A percentile compares a stretch with the other conserved stretches of the same genome.
phyloP scores from a whole-genome alignment of 2,329 filamentous ascomycete genomes.

The Mycosphaerella sp. region DNA sequence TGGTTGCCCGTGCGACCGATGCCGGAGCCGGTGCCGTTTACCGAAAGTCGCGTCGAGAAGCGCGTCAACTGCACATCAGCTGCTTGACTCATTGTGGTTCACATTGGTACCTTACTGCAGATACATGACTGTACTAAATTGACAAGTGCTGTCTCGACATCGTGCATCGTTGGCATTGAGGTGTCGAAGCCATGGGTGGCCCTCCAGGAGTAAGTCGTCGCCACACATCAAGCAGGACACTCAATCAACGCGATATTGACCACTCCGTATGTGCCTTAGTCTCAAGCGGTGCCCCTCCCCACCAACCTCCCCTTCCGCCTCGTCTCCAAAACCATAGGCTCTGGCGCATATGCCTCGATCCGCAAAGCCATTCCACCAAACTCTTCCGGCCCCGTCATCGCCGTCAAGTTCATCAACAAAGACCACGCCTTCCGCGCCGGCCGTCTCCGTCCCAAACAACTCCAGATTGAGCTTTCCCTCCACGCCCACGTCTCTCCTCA shows the following conservation, averaged over 20 bases:
- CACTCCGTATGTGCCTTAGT: constrained; percentile 44
- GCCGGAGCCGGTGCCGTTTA: constrained; percentile 1
- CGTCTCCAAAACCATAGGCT: constrained; percentile 91
- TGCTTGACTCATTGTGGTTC: background rate
- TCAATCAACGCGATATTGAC: constrained; percentile 7
- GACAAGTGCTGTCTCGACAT: background rate
- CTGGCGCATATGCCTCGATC: constrained; percentile 97
- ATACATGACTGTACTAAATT: too few species aligned
- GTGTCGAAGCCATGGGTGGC: constrained; percentile 19
- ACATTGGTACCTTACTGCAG: background rate
- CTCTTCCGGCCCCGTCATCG: constrained; percentile 69
- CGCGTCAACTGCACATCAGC: background rate
- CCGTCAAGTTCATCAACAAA: constrained; percentile 98
- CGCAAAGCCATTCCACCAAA: constrained; percentile 83
- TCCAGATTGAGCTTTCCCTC: constrained; percentile 84
- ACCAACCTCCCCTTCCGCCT: constrained; percentile 83
- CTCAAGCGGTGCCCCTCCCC: constrained; percentile 83
- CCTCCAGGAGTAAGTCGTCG: constrained; percentile 27
- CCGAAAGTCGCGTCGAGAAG: constrained; percentile 7
- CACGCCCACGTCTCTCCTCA: constrained; percentile 79
- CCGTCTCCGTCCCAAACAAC: constrained; percentile 79
- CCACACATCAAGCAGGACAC: background rate
- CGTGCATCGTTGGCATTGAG: constrained; percentile 17
- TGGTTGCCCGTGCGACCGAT: constrained; percentile 6
- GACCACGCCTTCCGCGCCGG: constrained; percentile 86